Base-by-base conservation (phyloP, 305 asterid genomes). In the Withania somnifera region DNA sequence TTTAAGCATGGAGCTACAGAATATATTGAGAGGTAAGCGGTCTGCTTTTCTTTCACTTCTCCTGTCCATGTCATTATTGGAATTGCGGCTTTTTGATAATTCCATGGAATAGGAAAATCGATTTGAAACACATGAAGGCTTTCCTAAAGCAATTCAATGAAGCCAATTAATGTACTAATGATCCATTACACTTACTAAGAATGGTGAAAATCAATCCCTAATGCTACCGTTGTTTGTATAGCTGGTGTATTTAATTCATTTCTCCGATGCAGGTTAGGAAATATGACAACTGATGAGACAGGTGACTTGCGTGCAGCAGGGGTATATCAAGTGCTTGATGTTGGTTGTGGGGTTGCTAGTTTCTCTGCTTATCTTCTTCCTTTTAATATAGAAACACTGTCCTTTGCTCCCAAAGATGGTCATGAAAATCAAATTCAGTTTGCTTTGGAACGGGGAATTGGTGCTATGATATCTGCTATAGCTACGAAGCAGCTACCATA, bases 301-400 rank as follows among this genome's bases (percentile, higher is more conserved):
- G 98, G 98, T 20, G 94, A 96, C 88, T 92, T 96, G 80, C 89
- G 52, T 76, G 88, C 94, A 34, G 97, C 92, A 36, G 98, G 97
- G 80, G 90, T 94, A 80, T 91, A 79, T 89, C 98, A 96, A 88
- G 97, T 93, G 81, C 88, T 96, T 80, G 99, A 96, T 82, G 91
- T 96, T 81, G 99, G 99, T 76, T 96, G 99, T 84, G 98, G 98
- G 50, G 98, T 96, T 80, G 98, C 99, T 86, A 96, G 99, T 90
- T 94, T 96, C 90, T 96, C 99, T 0, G 99, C 98, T 19, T 96
- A 90, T 89, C 98, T 96, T 86, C 94, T 92, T 73, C 93, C 97
- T 47, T 85, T 92, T 80, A 81, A 89, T 85, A 92, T 96, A 79
- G 94, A 92, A 81, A 93, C 99, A 24, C 89, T 96, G 93, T 96